Conservation (phyloP, 768 basidiomycete genomes). For the Lactifluus volemus region DNA sequence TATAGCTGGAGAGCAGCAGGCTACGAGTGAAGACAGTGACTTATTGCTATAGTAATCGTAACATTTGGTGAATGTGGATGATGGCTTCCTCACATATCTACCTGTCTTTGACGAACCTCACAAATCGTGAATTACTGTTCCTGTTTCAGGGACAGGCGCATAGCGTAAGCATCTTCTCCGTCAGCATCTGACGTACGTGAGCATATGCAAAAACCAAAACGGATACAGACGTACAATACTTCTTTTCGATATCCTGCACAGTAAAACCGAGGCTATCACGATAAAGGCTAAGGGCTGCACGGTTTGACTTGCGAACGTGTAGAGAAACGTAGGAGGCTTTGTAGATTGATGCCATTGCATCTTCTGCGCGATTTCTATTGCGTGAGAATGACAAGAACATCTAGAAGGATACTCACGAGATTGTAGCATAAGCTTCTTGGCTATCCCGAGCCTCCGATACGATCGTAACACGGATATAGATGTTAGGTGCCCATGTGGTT, state of each 20-base stretch:
- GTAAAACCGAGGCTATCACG: slow-evolving; percentile 85
- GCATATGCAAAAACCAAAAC: slow-evolving; percentile 21
- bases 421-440: slow-evolving; percentile 89
- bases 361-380: slow-evolving; percentile 41
- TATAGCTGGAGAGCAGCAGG: neutral
- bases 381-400: neutral
- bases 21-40: neutral
- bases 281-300: slow-evolving; percentile 83
- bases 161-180: slow-evolving; percentile 90
- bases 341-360: slow-evolving; percentile 87
- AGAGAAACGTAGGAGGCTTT: slow-evolving; percentile 76
- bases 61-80: neutral
- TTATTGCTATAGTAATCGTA: slow-evolving; percentile 2
- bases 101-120: neutral
- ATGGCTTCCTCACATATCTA: neutral
- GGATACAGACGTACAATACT: slow-evolving; percentile 63
- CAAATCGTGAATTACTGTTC: neutral
- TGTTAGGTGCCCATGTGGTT: slow-evolving; percentile 86
- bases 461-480: slow-evolving; percentile 91
- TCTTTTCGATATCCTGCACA: slow-evolving; percentile 77
- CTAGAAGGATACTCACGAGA: slow-evolving; percentile 54
- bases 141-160: slow-evolving; percentile 58
- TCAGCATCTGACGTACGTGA: slow-evolving; percentile 61
- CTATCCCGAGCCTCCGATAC: slow-evolving; percentile 84
- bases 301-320: slow-evolving; percentile 93